These are phyloP conservation scores for Micractinium conductrix DNA, from an alignment of 139 green algal species.

Conservation along the genomic window DNA sequence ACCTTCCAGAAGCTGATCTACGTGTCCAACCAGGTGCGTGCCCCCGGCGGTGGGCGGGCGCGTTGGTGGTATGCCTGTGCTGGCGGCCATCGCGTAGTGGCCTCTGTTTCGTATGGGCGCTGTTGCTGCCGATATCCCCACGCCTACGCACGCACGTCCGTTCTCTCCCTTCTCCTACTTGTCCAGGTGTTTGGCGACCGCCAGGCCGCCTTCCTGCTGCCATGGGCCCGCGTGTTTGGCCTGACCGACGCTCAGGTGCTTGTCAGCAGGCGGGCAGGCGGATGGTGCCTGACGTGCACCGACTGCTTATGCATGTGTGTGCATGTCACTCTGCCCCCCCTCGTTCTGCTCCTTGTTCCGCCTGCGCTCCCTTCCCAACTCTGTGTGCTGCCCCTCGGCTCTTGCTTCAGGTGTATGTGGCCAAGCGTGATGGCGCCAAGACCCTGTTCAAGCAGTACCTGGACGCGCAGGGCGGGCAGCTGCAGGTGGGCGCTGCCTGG, in stretches of 20 bases:
- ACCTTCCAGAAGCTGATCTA: conserved; percentile 98
- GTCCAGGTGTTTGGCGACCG: conserved; percentile 88
- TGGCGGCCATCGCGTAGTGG: too few species aligned
- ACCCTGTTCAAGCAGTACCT: conserved; percentile 74
- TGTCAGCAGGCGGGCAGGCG: neutral
- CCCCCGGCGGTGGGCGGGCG: too few species aligned
- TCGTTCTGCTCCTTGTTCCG: neutral
- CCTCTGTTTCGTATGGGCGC: too few species aligned
- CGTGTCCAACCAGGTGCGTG: conserved; percentile 84
- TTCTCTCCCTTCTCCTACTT: too few species aligned
- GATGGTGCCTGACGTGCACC: neutral
- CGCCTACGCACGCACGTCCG: too few species aligned
- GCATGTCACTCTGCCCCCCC: too few species aligned
- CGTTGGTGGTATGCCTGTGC: too few species aligned
- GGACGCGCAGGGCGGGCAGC: conserved; percentile 57
- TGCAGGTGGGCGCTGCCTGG: conserved; percentile 5
- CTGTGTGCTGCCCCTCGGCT: neutral
- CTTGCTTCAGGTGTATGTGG: conserved; percentile 72
- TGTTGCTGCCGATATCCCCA: too few species aligned
- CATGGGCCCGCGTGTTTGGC: conserved; percentile 92
- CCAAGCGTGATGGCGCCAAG: conserved; percentile 82
- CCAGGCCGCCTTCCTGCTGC: conserved; percentile 91
- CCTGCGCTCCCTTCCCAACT: neutral
- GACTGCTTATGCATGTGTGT: too few species aligned
- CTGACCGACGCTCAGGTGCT: conserved; percentile 81